Evolutionary conservation across 177 flowering plant species (phyloP), one percentile per base, ranked within the genome.

Genomic region (Vitis hybrid): DNA sequence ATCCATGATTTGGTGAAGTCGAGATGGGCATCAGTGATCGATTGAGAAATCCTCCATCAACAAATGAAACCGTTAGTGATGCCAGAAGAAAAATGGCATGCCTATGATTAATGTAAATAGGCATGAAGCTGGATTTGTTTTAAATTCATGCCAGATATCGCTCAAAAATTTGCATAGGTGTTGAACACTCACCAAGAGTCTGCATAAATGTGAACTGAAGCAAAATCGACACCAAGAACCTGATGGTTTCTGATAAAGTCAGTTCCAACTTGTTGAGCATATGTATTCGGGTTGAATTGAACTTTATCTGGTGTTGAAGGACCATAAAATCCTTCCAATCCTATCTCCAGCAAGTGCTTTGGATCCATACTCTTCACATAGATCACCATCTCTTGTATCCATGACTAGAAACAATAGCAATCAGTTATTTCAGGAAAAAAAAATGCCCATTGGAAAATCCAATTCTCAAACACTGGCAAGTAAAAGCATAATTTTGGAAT

Each of bases 291-390:
- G 69, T 94, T 94, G 80, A 80, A 79, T 60, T 81, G 87, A 72
- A 83, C 85, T 72, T 82, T 89, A 13, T 83, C 75, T 14, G 88
- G 94, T 10, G 91, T 84, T 2, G 97, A 92, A 51, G 91, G 90
- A 60, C 99, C 97, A 74, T 93, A 95, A 74, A 93, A 95, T 74
- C 99, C 99, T 84, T 95, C 99, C 66, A 87, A 65, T 30, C 98
- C 99, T 51, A 92, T 89, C 86, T 87, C 97, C 59, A 91, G 71
- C 74, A 91, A 78, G 75, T 94, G 98, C 64, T 88, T 86, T 52
- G 90, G 88, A 78, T 95, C 99, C 4, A 92, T 77, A 64, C 87
- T 85, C 71, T 95, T 95, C 79, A 91, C 90, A 70, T 82, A 80
- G 11, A 84, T 79, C 17, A 94, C 94, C 97, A 92, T 91, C 84